Conservation (phyloP, 352 stramenopile species). For the Phytophthora tubulina region DNA sequence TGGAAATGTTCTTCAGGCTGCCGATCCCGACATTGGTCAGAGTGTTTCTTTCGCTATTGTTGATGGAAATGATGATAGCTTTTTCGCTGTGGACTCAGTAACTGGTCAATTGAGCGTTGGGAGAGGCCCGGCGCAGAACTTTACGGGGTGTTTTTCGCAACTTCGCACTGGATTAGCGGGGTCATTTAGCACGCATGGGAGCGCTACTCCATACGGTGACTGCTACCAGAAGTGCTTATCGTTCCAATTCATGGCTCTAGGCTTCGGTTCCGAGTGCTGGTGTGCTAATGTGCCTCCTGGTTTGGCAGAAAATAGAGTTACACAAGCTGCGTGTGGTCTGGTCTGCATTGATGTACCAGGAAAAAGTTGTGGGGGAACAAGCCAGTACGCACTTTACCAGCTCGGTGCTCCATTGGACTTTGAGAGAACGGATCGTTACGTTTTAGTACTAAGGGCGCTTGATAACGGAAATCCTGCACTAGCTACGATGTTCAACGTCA, state of each 20-base stretch:
- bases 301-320: conserved; percentile 8
- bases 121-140: conserved; percentile 7
- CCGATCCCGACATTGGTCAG: conserved; percentile 33
- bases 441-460: conserved; percentile 7
- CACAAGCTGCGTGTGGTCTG: conserved; percentile 12
- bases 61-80: conserved; percentile 26
- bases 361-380: conserved; percentile 37
- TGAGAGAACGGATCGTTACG: conserved; percentile 28
- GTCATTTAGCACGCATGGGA: conserved; percentile 1
- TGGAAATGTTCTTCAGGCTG: conserved; percentile 14
- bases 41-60: conserved; percentile 30
- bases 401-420: conserved; percentile 32
- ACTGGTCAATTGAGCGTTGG: conserved; percentile 34
- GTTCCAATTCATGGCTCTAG: conserved; percentile 41
- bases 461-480: conserved; percentile 32
- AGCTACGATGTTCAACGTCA: conserved; percentile 23
- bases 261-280: conserved; percentile 24
- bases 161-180: conserved; percentile 8
- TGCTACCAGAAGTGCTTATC: conserved; percentile 30
- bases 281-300: conserved; percentile 35
- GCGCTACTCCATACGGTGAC: conserved; percentile 10
- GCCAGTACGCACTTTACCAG: conserved; percentile 38
- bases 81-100: conserved; percentile 23
- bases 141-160: conserved; percentile 35
- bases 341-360: conserved; percentile 21